A percentile compares a stretch with the other conserved stretches of the same genome.
These are phyloP conservation scores for Pseudophaeomoniella oleicola DNA, from an alignment of 2,329 filamentous ascomycete genomes.

Conservation along the genomic window DNA sequence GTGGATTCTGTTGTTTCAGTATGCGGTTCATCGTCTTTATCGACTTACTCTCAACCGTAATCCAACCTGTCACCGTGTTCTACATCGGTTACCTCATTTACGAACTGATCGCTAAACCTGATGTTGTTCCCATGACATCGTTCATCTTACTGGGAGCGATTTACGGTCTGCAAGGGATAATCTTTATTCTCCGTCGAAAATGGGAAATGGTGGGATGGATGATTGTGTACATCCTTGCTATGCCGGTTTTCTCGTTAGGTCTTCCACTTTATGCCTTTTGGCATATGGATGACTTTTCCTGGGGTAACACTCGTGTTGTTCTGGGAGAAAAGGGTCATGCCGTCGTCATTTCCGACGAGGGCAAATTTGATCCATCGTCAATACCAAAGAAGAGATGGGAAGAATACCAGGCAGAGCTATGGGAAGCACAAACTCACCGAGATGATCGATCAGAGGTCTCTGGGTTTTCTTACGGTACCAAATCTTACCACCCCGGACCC, in stretches of 20 bases:
- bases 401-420: conserved; percentile 94
- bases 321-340: conserved; percentile 88
- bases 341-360: conserved; percentile 87
- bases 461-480: conserved; percentile 89
- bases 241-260: conserved; percentile 81
- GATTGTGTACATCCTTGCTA: conserved; percentile 83
- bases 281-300: conserved; percentile 99
- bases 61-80: conserved; percentile 79
- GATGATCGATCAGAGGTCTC: conserved; percentile 78
- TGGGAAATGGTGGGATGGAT: conserved; percentile 99
- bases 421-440: conserved; percentile 80
- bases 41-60: conserved; percentile 78
- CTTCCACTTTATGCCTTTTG: conserved; percentile 93
- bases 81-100: conserved; percentile 87
- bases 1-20: conserved; percentile 99
- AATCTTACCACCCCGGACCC: conserved; percentile 48
- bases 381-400: conserved; percentile 99
- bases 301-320: conserved; percentile 97
- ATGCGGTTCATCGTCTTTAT: conserved; percentile 98
- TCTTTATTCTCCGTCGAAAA: conserved; percentile 90
- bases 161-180: conserved; percentile 90
- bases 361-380: conserved; percentile 84
- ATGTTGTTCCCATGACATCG: conserved; percentile 63
- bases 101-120: conserved; percentile 45
- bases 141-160: conserved; percentile 90